These are phyloP conservation scores for Sphenostylis stenocarpa DNA, from an alignment of 306 rosid species.

Conservation along the genomic window DNA sequence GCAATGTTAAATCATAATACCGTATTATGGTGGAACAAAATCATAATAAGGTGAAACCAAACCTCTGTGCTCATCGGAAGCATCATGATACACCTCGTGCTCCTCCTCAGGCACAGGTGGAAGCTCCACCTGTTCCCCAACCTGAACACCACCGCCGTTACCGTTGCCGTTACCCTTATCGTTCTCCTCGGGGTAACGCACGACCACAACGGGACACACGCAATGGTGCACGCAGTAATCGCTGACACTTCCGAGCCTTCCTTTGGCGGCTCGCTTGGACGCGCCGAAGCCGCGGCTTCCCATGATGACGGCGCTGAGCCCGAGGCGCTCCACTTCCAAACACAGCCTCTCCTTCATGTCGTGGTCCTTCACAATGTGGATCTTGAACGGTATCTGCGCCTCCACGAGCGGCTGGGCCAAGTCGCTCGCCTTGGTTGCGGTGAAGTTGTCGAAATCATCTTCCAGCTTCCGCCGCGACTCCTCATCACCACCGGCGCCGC, in stretches of 20 bases:
- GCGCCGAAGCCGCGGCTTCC: conserved; percentile 94
- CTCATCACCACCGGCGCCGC: conserved; percentile 14
- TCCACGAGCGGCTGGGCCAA: conserved; percentile 71
- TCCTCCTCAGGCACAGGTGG: conserved; percentile 91
- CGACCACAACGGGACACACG: conserved; percentile 89
- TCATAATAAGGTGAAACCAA: neutral
- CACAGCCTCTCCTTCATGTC: conserved; percentile 94
- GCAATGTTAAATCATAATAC: neutral
- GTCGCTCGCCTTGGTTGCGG: conserved; percentile 61
- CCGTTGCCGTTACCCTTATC: conserved; percentile 15
- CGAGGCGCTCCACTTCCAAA: conserved; percentile 89
- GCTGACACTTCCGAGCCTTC: conserved; percentile 81
- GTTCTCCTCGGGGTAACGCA: conserved; percentile 65
- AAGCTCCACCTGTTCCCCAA: conserved; percentile 53
- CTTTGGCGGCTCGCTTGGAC: conserved; percentile 46
- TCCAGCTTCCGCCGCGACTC: conserved; percentile 61
- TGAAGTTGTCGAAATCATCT: conserved; percentile 75
- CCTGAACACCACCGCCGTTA: neutral
- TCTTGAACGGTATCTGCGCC: conserved; percentile 69
- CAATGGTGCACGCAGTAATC: conserved; percentile 91
- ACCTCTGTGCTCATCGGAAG: conserved; percentile 66
- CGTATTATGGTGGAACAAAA: neutral
- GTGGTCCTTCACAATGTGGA: conserved; percentile 90
- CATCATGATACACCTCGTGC: conserved; percentile 59
- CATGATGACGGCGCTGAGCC: conserved; percentile 89